Base-by-base conservation (phyloP, 495 filamentous ascomycete genomes). In the Trichoderma erinaceum region DNA sequence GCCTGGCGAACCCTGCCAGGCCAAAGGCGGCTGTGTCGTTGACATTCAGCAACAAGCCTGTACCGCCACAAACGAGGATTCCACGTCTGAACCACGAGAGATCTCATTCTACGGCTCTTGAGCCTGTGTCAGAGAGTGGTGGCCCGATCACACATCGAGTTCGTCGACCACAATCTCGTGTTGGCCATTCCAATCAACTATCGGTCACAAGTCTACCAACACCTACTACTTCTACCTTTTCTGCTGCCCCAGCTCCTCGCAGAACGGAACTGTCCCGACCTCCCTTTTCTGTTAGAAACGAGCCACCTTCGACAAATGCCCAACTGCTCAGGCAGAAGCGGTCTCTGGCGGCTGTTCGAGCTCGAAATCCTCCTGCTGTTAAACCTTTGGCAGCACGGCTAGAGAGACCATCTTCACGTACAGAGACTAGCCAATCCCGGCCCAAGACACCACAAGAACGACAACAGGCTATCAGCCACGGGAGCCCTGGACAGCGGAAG, bases 91-190 rank as follows among this genome's bases (percentile, higher is more conserved):
- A 87, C 74, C 84, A 85, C 68, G 86, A 86, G 67, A 80, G 86
- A 61, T 83, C 87, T 44, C 87, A 90, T 58, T 85, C 86, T 72
- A 89, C 92, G n/a, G 89, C 87, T 2, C 83, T 99, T 12, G 95
- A 97, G 70, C 93, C 94, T 41, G 93, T 98, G 2, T 97, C 91
- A 48, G 96, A 98, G 77, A 91, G 88, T 67, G 94, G 93, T 67
- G 92, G 87, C 32, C 87, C 90, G 38, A 83, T 69, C 81, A 80
- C 23, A 79, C 79, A 61, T 71, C 70, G 73, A 11, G 73, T 78
- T 46, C 78, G 86, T 41, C 82, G 87, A 69, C 83, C 89, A 41
- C 84, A 86, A 67, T 90, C 89, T 7, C 85, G 88, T 66, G 78
- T 90, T 35, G 65, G 65, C 25, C 86, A 91, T 76, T 82, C 86